A percentile compares a stretch with the other conserved stretches of the same genome.
Evolutionary conservation across 1,284 basidiomycete genomes (phyloP).

Genomic region (Phellopilus nigrolimitatus): DNA sequence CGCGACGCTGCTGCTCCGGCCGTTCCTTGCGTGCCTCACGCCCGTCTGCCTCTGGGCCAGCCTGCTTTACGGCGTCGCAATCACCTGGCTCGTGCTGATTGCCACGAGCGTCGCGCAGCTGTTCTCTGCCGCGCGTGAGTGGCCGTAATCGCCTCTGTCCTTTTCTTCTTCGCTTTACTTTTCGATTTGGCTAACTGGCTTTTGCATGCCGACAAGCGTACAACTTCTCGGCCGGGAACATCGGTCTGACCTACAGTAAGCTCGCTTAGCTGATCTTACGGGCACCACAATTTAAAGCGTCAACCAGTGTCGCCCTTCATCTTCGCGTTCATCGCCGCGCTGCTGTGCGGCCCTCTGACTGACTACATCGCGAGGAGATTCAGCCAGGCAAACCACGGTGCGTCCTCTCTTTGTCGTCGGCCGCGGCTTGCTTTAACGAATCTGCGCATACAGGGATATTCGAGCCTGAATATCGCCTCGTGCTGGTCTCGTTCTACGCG

Average conservation of each 20-base stretch:
- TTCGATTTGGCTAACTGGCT: background rate
- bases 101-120: conserved; percentile 24
- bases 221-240: conserved; percentile 18
- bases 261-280: background rate
- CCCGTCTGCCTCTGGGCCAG: conserved; percentile 21
- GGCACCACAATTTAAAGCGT: background rate
- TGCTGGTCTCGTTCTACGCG: conserved; percentile 23
- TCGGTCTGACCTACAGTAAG: conserved; percentile 22
- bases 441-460: conserved; percentile 6
- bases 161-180: background rate
- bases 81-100: conserved; percentile 25
- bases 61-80: conserved; percentile 23
- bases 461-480: conserved; percentile 23
- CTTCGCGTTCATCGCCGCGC: conserved; percentile 21
- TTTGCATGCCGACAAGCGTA: conserved; percentile 18
- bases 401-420: background rate
- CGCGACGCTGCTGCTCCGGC: conserved; percentile 9
- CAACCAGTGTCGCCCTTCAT: conserved; percentile 23
- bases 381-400: conserved; percentile 21
- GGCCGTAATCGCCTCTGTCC: background rate
- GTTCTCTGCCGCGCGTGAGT: conserved; percentile 24
- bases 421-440: background rate
- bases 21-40: conserved; percentile 18
- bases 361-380: conserved; percentile 23
- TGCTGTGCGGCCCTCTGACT: conserved; percentile 23